Percentiles rank a stretch among this genome's conserved stretches.
Conservation (phyloP, 1,284 basidiomycete species). For the Mycosarcoma maydis region DNA sequence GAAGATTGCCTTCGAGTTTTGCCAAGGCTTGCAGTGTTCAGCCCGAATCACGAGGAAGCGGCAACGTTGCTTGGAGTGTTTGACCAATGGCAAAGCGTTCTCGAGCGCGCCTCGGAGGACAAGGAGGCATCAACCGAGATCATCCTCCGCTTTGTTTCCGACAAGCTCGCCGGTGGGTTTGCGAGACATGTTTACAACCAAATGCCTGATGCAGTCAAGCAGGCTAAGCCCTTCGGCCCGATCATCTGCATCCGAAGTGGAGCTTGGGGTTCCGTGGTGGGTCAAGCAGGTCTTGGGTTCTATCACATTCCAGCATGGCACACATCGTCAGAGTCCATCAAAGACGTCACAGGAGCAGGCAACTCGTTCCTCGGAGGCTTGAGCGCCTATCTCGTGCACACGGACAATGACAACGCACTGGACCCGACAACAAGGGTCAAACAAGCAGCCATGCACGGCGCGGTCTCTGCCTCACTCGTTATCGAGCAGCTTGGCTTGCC, state of each 20-base stretch:
- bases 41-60: slow-evolving; percentile 70
- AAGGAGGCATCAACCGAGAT: neutral
- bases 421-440: slow-evolving; percentile 7
- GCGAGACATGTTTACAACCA: slow-evolving; percentile 1
- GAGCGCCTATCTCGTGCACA: slow-evolving; percentile 29
- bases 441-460: slow-evolving; percentile 40
- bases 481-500: slow-evolving; percentile 55
- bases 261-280: slow-evolving; percentile 47
- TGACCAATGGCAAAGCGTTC: slow-evolving; percentile 19
- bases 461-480: slow-evolving; percentile 47
- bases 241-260: slow-evolving; percentile 53
- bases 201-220: neutral
- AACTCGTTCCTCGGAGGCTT: slow-evolving; percentile 55
- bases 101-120: neutral
- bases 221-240: slow-evolving; percentile 13
- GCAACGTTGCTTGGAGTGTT: slow-evolving; percentile 63
- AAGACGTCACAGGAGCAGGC: slow-evolving; percentile 54
- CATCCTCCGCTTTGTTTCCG: slow-evolving; percentile 25
- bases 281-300: slow-evolving; percentile 15
- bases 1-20: slow-evolving; percentile 76
- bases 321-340: slow-evolving; percentile 13
- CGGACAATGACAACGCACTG: slow-evolving; percentile 1
- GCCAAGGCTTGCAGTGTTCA: slow-evolving; percentile 73
- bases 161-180: slow-evolving; percentile 19
- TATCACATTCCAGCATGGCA: slow-evolving; percentile 44